Evolutionary conservation across 148 eudicot species (phyloP), one percentile per base, ranked within the genome.

Genomic region (Limonium bicolor): DNA sequence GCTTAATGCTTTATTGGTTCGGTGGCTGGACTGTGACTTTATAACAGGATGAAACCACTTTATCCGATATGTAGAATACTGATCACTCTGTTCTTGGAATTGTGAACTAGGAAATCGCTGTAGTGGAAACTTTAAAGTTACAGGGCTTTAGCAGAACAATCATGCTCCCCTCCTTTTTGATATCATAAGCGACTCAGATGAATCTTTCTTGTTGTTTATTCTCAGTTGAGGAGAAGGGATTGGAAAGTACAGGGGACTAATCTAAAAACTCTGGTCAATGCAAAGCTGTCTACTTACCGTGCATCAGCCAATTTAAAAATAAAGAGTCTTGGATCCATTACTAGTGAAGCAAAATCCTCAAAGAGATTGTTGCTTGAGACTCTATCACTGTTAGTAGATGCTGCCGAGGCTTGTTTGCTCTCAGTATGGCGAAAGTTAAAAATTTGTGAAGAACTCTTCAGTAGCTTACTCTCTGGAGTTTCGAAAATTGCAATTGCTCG

Each of bases 191-290:
- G n/a, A n/a, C n/a, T n/a, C n/a, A n/a, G n/a, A 6, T 12, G 9
- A 38, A 8, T 38, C 18, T n/a, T 38, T 38, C 10, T 12, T n/a
- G n/a, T n/a, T n/a, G n/a, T n/a, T n/a, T n/a, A n/a, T n/a, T 48
- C 27, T 66, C 80, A 92, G 99, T 65, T 81, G 67, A 73, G 86
- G 73, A 92, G 74, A 84, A 67, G 86, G 48, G 99, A 85, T 36
- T 92, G 95, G 94, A 64, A 80, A 1, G 88, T 80, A 53, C 88
- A 85, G 42, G 95, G 94, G 37, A 69, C 74, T 18, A 56, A 46
- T 20, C 60, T 92, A 38, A 92, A 85, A 76, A 71, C 72, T 27
- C 80, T 87, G 42, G 70, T 92, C 55, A 73, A 71, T 48, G 59
- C 70, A 20, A 85, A 92, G 60, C 66, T 85, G 41, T 71, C 99